Percentiles rank a stretch among this genome's conserved stretches.
phyloP scores from a whole-genome alignment of 163 green algal genomes.

The Trebouxia gelatinosa region DNA sequence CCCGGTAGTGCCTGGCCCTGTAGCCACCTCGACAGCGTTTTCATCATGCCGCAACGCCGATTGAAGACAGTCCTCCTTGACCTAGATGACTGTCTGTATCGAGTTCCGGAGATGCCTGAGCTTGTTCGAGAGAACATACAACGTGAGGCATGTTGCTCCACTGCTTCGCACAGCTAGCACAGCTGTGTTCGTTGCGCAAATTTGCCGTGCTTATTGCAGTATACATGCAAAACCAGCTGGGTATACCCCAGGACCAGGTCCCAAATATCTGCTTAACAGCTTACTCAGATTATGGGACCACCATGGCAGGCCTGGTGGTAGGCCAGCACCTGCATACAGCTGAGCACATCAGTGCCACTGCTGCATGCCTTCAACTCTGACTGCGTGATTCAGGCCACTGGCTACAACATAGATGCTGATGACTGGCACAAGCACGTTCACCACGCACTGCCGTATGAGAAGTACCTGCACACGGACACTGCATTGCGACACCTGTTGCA shows the following conservation, averaged over 20 bases:
- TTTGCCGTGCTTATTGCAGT: constrained; percentile 3
- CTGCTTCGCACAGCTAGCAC: not conserved
- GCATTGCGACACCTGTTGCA: constrained; percentile 58
- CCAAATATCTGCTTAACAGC: constrained; percentile 27
- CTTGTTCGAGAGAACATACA: constrained; percentile 40
- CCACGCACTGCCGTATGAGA: constrained; percentile 53
- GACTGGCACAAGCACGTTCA: constrained; percentile 75
- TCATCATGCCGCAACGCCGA: not conserved
- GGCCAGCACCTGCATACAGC: not conserved
- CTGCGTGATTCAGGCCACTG: constrained; percentile 43
- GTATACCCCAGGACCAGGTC: constrained; percentile 35
- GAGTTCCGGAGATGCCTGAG: constrained; percentile 31
- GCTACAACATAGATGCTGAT: constrained; percentile 67
- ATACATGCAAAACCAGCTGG: constrained; percentile 41
- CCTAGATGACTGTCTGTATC: constrained; percentile 40
- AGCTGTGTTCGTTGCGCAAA: not conserved
- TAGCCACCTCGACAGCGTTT: too few relatives aligned
- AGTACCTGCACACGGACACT: constrained; percentile 58
- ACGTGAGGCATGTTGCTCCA: not conserved
- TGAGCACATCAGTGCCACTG: not conserved
- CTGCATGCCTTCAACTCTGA: not conserved
- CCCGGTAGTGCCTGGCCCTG: too few relatives aligned
- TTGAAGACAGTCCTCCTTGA: constrained; percentile 15
- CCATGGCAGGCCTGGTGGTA: constrained; percentile 45
- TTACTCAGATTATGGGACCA: constrained; percentile 43